Evolutionary conservation across 2,329 filamentous ascomycete species (phyloP).

Genomic region (Alternaria incomplexa): DNA sequence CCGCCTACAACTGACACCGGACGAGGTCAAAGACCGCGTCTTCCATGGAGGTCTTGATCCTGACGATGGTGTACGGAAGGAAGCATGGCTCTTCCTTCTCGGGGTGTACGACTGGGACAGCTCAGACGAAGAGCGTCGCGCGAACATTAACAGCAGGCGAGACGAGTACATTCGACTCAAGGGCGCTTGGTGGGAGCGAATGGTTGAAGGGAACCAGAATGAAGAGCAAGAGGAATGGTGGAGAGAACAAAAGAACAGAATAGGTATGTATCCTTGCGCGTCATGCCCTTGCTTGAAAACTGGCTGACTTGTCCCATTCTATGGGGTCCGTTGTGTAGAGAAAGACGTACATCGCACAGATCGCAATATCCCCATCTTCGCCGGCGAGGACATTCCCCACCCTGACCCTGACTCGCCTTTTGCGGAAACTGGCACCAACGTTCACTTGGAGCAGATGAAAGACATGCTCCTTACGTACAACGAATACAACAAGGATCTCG

Average conservation of each 20-base stretch:
- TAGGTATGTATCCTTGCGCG: conserved; percentile 68
- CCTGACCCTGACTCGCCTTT: conserved; percentile 96
- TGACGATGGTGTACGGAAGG: conserved; percentile 91
- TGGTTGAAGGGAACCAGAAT: conserved; percentile 81
- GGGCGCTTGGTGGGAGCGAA: conserved; percentile 92
- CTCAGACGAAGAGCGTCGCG: conserved; percentile 81
- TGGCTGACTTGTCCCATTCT: conserved; percentile 59
- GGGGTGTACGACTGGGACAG: conserved; percentile 95
- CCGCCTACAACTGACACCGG: conserved; percentile 76
- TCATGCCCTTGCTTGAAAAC: not conserved
- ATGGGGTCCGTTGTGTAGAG: conserved; percentile 69
- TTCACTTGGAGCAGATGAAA: conserved; percentile 98
- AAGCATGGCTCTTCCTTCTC: conserved; percentile 93
- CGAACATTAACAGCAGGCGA: conserved; percentile 79
- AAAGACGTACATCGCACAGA: conserved; percentile 99
- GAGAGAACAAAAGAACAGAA: conserved; percentile 90
- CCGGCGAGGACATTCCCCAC: conserved; percentile 94
- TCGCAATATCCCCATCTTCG: conserved; percentile 91
- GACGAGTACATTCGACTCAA: conserved; percentile 96
- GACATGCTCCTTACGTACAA: conserved; percentile 99
- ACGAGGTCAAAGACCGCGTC: conserved; percentile 96
- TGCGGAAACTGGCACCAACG: conserved; percentile 89
- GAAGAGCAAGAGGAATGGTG: conserved; percentile 91
- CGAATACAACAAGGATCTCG: conserved; percentile 93
- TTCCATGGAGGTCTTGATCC: conserved; percentile 92